Percentiles rank a stretch among this genome's conserved stretches.
phyloP scores from a whole-genome alignment of 1,284 basidiomycete species.

The Pseudozyma pruni region DNA sequence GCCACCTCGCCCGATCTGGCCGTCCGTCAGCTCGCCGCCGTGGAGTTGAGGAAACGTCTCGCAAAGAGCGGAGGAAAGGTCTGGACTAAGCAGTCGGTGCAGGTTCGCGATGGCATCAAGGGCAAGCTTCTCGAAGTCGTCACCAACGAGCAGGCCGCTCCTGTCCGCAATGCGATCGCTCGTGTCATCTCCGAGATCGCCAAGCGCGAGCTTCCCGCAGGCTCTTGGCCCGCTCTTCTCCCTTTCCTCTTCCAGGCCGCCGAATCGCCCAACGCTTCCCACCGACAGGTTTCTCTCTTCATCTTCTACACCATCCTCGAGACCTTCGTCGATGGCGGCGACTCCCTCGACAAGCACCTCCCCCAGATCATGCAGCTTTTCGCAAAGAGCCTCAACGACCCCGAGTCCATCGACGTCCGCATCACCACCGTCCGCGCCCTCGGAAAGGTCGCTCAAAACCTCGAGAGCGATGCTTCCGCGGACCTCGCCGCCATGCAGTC shows the following conservation, averaged over 20 bases:
- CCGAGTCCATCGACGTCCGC: slow-evolving; percentile 88
- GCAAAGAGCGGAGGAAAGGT: slow-evolving; percentile 81
- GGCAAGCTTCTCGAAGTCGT: slow-evolving; percentile 82
- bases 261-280: slow-evolving; percentile 76
- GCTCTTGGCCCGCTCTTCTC: slow-evolving; percentile 87
- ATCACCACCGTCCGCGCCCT: slow-evolving; percentile 86
- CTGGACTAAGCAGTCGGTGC: slow-evolving; percentile 81
- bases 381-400: slow-evolving; percentile 80
- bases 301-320: slow-evolving; percentile 93
- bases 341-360: slow-evolving; percentile 80
- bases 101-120: slow-evolving; percentile 86
- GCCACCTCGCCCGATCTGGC: slow-evolving; percentile 81
- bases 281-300: slow-evolving; percentile 90
- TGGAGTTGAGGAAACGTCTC: slow-evolving; percentile 95
- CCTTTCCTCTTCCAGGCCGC: slow-evolving; percentile 87
- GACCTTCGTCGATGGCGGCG: slow-evolving; percentile 79
- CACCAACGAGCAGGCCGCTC: slow-evolving; percentile 79
- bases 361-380: slow-evolving; percentile 86
- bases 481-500: slow-evolving; percentile 92
- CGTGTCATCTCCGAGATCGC: slow-evolving; percentile 95
- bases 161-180: slow-evolving; percentile 80
- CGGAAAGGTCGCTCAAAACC: slow-evolving; percentile 91
- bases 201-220: slow-evolving; percentile 82
- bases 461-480: slow-evolving; percentile 85
- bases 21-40: slow-evolving; percentile 95